Base-by-base conservation (phyloP, 495 filamentous ascomycete genomes). In the Aspergillus sparsus region DNA sequence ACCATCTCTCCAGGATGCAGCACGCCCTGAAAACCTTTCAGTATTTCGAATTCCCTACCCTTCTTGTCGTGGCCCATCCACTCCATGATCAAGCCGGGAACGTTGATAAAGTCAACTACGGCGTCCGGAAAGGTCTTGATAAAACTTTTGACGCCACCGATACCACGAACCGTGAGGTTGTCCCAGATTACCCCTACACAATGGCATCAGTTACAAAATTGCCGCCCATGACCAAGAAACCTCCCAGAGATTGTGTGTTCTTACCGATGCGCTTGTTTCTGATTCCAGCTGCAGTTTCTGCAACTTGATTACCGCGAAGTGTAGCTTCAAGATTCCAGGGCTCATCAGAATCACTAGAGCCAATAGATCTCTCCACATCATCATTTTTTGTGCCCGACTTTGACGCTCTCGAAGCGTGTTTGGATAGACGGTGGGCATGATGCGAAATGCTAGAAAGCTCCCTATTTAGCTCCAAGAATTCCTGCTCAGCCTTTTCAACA, bases 1-100 rank as follows among this genome's bases (percentile, higher is more conserved):
- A 95, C 80, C 92, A 96, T 96, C 72, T 97, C 92, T 13, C 93
- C 93, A 0, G 89, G 86, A 62, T 87, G 86, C 35, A 82, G 74
- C 53, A 86, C 76, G 35, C 86, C 86, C 6, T 74, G 70, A 65
- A 85, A 87, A 21, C 78, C 73, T n/a, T 79, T 72, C 33, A 84
- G 41, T 15, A 84, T 82, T 21, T 89, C 83, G 51, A 85, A 82
- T 67, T 92, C 87, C 53, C 77, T 76, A 3, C 84, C 86, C 61
- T 85, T 87, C 49, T 82, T 80, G 12, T 80, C 83, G 37, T 81
- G 69, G 0, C 86, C 85, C 1, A 90, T 70, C n/a, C 88, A 54
- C 12, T 74, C 71, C 75, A 77, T 81, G 52, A 81, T 58, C 3
- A 85, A 87, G 3, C 81, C 84, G 55, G 85, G 79, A 51, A 87